Conservation (phyloP, 2,329 filamentous ascomycete species). For the Onygenales sp. region DNA sequence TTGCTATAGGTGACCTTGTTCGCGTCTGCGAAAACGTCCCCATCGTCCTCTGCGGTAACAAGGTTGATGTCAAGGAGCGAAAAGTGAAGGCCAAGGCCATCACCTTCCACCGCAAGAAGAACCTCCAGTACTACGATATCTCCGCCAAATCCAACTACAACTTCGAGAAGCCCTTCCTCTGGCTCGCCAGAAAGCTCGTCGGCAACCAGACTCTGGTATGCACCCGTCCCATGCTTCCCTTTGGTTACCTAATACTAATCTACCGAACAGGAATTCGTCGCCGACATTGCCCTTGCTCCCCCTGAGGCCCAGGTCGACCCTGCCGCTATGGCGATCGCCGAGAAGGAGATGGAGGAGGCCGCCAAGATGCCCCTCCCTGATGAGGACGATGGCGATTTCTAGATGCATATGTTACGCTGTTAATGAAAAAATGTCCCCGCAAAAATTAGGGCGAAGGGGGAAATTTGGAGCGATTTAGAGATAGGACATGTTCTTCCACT, state of each 20-base stretch:
- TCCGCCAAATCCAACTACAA: constrained; percentile 97
- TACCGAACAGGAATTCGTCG: constrained; percentile 76
- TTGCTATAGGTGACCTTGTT: constrained; percentile 74
- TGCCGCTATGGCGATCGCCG: constrained; percentile 69
- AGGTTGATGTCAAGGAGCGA: constrained; percentile 99
- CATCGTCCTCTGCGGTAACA: constrained; percentile 95
- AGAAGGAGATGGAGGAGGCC: constrained; percentile 79
- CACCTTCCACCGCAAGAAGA: constrained; percentile 99
- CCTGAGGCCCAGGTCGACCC: constrained; percentile 86
- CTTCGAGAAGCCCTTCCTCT: constrained; percentile 94
- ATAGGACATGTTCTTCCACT: too few relatives aligned
- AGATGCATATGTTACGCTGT: constrained; percentile 14
- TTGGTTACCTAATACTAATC: constrained; percentile 14
- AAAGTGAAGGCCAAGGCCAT: constrained; percentile 99
- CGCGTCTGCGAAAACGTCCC: constrained; percentile 98
- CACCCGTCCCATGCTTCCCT: constrained; percentile 13
- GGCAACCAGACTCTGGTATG: constrained; percentile 79
- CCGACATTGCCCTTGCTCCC: constrained; percentile 85
- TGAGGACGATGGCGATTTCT: constrained; percentile 69
- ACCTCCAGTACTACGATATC: constrained; percentile 99
- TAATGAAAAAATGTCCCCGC: neutral
- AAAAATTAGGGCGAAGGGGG: neutral
- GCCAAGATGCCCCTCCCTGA: constrained; percentile 79
- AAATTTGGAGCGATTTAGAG: neutral
- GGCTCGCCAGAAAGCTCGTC: constrained; percentile 97